Evolutionary conservation across 2,329 filamentous ascomycete species (phyloP), one percentile per base, ranked within the genome.

Genomic region (Penicillium hesseltinei): DNA sequence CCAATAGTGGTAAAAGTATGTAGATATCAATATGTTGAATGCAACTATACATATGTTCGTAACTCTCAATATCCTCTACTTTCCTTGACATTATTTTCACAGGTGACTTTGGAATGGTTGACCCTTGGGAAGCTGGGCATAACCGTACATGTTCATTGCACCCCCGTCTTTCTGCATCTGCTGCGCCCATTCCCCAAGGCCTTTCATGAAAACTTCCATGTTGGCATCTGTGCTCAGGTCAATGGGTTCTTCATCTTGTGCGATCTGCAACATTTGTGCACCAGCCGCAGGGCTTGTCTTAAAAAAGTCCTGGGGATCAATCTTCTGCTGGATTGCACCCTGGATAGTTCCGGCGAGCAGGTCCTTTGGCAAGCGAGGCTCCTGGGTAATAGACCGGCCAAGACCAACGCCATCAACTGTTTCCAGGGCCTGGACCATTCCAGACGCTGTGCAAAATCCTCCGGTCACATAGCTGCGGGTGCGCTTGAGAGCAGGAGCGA

Each of bases 221-320:
- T 49, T 49, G 10, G 29, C 38, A 23, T 47, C 35, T 10, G 36
- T 39, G 17, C 61, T 62, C 44, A 64, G 19, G 46, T 69, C 66
- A 35, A 69, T 60, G 11, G 65, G 67, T 43, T 68, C 60, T 45
- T 67, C 53, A 38, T 65, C 64, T 25, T 67, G 57, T 1, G 61
- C 64, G 5, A 69, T 60, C 57, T 65, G 65, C n/a, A 63, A 47
- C 31, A 69, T 69, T 42, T 67, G 65, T 42, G 21, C 61, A 44
- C 45, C 62, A 56, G 42, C 62, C 10, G 19, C 57, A 42, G 54
- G 58, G 40, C 89, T 84, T 62, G 82, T 86, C 61, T 86, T 88
- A 61, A 91, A 91, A 80, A 84, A 96, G 77, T 95, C 91, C 76
- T 91, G 43, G 9, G 92, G 75, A 79, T 96, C 92, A 80, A 96